Base-by-base conservation (phyloP, 2,329 filamentous ascomycete species). In the Colletotrichum trifolii region DNA sequence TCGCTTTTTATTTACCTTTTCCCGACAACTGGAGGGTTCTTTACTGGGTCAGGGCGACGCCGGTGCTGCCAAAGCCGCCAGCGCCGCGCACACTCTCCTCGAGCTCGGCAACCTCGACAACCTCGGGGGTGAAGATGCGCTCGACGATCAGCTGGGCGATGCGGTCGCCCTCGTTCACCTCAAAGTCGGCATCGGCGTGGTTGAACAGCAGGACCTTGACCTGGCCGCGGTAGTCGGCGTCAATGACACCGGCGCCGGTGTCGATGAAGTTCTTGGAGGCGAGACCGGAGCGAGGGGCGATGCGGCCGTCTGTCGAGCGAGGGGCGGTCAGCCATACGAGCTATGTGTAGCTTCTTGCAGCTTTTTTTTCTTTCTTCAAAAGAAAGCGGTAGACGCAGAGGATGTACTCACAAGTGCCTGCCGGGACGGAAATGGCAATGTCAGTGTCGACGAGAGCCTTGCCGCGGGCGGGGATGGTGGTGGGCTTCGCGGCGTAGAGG, bases 181-280 rank as follows among this genome's bases (percentile, higher is more conserved):
- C 83, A 75, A 96, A 98, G 76, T 97, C 94, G 45, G 81, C 80
- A 54, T 97, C 94, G 55, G 86, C 86, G 78, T 97, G 90, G 82
- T 99, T 99, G 79, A 98, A 98, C 56, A 99, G 87, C 70, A 99
- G 85, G 34, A 99, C 91, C 83, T 96, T 97, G 73, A 99, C 91
- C 71, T 92, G 92, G 17, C 96, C 96, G 40, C 96, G 88, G 83
- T 99, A 99, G 79, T 99, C 96, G 39, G 95, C 94, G 78, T 99
- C 96, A 72, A 99, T 98, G 69, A 99, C 96, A 59, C 96, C 96
- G 0, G 96, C 96, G 68, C 96, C 94, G 0, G 92, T 96, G 78
- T 97, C 94, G 76, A 99, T 98, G 80, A 94, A 96, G 82, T 98
- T 89, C 83, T 99, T 99, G 66, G 89, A 85, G 2, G 95, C 95